Evolutionary conservation across 1,139 yeast genomes (phyloP), one percentile per base, ranked within the genome.

Genomic region (Candida buenavistaensis): DNA sequence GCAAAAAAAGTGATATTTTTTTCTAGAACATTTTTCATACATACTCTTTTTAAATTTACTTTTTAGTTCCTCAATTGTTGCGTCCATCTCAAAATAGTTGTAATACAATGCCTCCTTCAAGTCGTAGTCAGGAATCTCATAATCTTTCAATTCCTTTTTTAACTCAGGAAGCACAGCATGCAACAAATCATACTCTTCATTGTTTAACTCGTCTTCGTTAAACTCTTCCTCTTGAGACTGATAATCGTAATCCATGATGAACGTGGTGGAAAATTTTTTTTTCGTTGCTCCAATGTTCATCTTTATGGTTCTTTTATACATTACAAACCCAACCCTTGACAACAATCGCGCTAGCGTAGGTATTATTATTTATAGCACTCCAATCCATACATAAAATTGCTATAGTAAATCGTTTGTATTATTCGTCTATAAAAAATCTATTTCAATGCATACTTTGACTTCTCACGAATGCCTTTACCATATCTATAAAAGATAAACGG

Each of bases 401-500:
- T n/a, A n/a, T n/a, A n/a, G n/a, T n/a, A n/a, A n/a, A n/a, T n/a
- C n/a, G n/a, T n/a, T n/a, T n/a, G n/a, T n/a, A n/a, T n/a, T n/a
- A n/a, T n/a, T n/a, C n/a, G n/a, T n/a, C n/a, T 10, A 10, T 20
- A 12, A 22, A 22, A 10, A 10, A 11, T 14, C 20, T 19, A 28
- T 22, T 17, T 15, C 7, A 75, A 75, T 2, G 92, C 89, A 54
- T 66, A 84, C 51, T 81, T 80, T 27, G 90, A 81, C 48, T 58
- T 75, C 20, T 61, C 57, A 63, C 95, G 79, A 33, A 87, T 59
- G 20, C 44, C 36, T 43, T 73, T 70, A 43, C 96, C 96, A 52
- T 67, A 86, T 36, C 58, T 69, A 59, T 67, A 74, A 54, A 88
- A 88, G 33, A 82, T 51, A 44, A 84, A 64, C 11, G 96, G 96